Evolutionary conservation across 805 yeast species (phyloP).

Genomic region (Wickerhamomyces subpelliculosus): DNA sequence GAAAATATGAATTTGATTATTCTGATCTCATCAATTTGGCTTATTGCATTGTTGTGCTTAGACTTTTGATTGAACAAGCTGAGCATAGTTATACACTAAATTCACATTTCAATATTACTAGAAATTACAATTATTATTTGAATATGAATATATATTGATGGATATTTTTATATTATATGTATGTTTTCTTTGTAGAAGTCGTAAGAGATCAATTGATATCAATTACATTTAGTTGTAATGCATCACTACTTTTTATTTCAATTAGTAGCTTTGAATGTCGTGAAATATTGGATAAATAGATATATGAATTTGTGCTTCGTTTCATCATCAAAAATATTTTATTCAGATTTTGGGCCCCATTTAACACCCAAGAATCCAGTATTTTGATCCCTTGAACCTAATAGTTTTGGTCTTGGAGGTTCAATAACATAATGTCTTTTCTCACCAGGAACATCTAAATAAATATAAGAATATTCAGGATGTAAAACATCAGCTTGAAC

Average conservation of each 20-base stretch:
- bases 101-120: too few species aligned
- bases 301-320: too few species aligned
- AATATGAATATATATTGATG: too few species aligned
- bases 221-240: too few species aligned
- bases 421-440: constrained; percentile 62
- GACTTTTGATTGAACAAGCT: neutral
- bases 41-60: neutral
- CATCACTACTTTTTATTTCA: too few species aligned
- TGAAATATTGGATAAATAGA: too few species aligned
- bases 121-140: too few species aligned
- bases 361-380: constrained; percentile 71
- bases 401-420: constrained; percentile 46
- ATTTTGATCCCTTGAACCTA: constrained; percentile 28
- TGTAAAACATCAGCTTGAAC: constrained; percentile 55
- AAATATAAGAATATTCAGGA: constrained; percentile 66
- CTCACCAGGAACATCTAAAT: constrained; percentile 68
- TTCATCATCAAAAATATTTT: constrained; percentile 1
- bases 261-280: too few species aligned
- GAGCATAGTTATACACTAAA: too few species aligned
- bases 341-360: constrained; percentile 81
- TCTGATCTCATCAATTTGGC: neutral
- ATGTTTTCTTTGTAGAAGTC: too few species aligned
- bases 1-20: neutral
- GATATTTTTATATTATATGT: too few species aligned
- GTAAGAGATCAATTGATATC: too few species aligned